Conservation (phyloP, 2,329 filamentous ascomycete genomes). For the Cercospora sojina region DNA sequence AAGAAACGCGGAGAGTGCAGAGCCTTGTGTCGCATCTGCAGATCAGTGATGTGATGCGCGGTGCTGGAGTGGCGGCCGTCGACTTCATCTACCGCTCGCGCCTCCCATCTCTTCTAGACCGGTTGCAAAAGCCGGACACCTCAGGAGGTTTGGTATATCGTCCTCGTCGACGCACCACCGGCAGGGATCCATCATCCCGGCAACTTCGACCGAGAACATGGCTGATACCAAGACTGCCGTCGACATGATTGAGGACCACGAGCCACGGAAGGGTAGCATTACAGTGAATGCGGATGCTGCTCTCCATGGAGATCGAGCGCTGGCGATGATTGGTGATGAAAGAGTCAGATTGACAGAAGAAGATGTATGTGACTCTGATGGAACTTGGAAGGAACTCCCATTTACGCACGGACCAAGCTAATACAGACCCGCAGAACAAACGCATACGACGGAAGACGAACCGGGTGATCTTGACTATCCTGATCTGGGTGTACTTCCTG, state of each 20-base stretch:
- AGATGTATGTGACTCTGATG: conserved; percentile 28
- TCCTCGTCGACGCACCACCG: background rate
- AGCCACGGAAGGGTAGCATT: conserved; percentile 19
- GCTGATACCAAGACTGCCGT: conserved; percentile 16
- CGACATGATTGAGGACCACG: conserved; percentile 16
- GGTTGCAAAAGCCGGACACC: background rate
- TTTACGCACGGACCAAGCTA: background rate
- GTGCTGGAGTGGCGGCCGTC: background rate
- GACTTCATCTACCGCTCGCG: background rate
- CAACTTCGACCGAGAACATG: background rate
- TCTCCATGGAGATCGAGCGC: conserved; percentile 26
- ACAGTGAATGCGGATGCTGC: conserved; percentile 10
- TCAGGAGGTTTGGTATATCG: background rate
- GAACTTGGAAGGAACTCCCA: background rate
- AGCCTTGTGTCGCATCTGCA: background rate
- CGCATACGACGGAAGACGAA: conserved; percentile 63
- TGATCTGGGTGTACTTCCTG: conserved; percentile 60
- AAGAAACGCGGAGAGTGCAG: conserved; percentile 2
- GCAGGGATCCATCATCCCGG: background rate
- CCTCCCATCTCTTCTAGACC: background rate
- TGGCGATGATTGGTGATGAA: conserved; percentile 27
- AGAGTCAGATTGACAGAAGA: conserved; percentile 41
- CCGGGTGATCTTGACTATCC: conserved; percentile 55
- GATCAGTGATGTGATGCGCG: conserved; percentile 5
- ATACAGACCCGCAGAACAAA: conserved; percentile 41